These are phyloP conservation scores for Rickenella mellea DNA, from an alignment of 768 basidiomycete genomes.

Conservation along the genomic window DNA sequence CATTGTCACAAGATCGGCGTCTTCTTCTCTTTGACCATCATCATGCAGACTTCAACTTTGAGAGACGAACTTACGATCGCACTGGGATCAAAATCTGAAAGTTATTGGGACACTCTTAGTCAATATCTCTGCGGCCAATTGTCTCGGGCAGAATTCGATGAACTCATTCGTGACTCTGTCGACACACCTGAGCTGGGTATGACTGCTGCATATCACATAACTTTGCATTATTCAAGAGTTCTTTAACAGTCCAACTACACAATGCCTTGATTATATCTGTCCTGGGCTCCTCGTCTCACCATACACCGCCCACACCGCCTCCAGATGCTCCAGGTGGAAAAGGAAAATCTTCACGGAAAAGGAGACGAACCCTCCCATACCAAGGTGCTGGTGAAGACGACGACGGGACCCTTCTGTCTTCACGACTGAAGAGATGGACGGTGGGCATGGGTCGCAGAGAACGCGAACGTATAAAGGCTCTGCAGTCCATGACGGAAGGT, in stretches of 20 bases:
- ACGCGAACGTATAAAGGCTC: constrained; percentile 53
- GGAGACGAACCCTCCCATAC: constrained; percentile 59
- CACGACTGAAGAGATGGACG: constrained; percentile 65
- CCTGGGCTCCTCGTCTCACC: constrained; percentile 69
- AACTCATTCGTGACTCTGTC: constrained; percentile 50
- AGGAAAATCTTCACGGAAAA: constrained; percentile 59
- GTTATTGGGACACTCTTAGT: constrained; percentile 57
- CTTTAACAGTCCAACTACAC: constrained; percentile 59
- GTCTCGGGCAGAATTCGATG: constrained; percentile 72
- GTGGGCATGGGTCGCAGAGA: constrained; percentile 65
- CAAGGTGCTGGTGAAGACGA: constrained; percentile 54
- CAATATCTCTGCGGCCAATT: constrained; percentile 58
- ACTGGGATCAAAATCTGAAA: constrained; percentile 48
- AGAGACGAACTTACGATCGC: constrained; percentile 39
- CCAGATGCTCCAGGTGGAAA: constrained; percentile 32
- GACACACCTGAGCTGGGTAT: constrained; percentile 46
- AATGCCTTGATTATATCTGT: constrained; percentile 79
- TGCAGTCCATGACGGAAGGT: constrained; percentile 33
- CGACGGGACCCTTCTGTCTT: constrained; percentile 46
- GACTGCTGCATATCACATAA: constrained; percentile 5
- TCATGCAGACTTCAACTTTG: neutral
- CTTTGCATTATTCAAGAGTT: constrained; percentile 1
- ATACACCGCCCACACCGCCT: constrained; percentile 58
- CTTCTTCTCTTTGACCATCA: neutral
- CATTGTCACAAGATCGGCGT: neutral